Base-by-base conservation (phyloP, 2,329 filamentous ascomycete species). In the Coniochaeta prunicola region DNA sequence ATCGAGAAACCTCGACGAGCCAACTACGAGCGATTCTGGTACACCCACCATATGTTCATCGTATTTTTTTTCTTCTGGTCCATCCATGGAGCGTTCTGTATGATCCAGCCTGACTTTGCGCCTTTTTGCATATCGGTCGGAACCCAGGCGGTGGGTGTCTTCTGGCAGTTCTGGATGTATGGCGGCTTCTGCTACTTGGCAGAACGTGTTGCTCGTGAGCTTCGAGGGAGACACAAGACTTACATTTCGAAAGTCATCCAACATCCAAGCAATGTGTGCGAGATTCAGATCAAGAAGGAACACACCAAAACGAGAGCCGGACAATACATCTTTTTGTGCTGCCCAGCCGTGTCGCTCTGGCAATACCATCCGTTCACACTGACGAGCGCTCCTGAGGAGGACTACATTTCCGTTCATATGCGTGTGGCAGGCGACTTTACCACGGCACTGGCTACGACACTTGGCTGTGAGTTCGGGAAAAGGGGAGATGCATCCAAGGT, bases 261-360 rank as follows among this genome's bases (percentile, higher is more conserved):
- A 76, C 90, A 96, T 72, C 90, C 90, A 8, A 91, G 89, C 77
- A 91, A 92, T 68, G 91, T 96, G 19, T 90, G 89, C 71, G 91
- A 96, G 75, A 92, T 96, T 61, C 91, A 94, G 76, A 92, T 96
- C 77, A 92, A 93, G 80, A 94, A 94, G 75, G 89, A 92, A 69
- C 79, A 91, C 74, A 92, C 90, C 50, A 91, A 88, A 78, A 91
- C 89, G 3, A 81, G 83, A 57, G 89, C 90, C 21, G 91, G 91
- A 56, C 89, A 91, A 80, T 94, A 94, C 76, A 93, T 96, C 67
- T 93, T 93, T 77, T 80, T 94, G 66, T 93, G 89, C 78, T 94
- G 90, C 70, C 91, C 91, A 1, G 89, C 91, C 64, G 86, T 94
- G 17, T 93, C 90, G 1, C 79, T 94, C 53, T 94, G 89, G 89